These are phyloP conservation scores for Acanthamoeba royreba DNA, from an alignment of 208 protist genomes.

Conservation along the genomic window DNA sequence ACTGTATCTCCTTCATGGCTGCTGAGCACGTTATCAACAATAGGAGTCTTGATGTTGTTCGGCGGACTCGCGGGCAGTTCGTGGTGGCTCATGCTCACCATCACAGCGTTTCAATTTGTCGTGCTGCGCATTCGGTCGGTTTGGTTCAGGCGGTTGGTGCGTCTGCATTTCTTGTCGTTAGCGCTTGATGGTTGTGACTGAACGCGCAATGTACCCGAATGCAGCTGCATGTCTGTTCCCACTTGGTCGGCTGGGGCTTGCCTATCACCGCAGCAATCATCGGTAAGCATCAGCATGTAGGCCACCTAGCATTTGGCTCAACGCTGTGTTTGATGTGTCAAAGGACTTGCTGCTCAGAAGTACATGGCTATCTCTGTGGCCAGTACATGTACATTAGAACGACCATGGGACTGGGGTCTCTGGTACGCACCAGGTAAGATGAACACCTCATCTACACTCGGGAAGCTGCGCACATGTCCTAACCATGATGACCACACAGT, in stretches of 20 bases:
- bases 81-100: slow-evolving; percentile 16
- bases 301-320: not conserved
- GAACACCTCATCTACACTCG: not conserved
- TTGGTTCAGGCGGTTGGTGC: not conserved
- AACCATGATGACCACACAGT: not conserved
- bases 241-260: not conserved
- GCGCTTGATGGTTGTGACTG: not conserved
- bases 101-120: not conserved
- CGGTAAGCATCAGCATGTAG: not conserved
- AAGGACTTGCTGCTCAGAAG: not conserved
- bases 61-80: not conserved
- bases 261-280: not conserved
- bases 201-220: not conserved
- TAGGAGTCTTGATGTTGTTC: not conserved
- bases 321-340: not conserved
- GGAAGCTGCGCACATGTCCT: not conserved
- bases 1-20: not conserved
- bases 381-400: not conserved
- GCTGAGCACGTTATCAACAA: not conserved
- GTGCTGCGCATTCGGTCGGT: not conserved
- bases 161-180: not conserved
- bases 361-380: not conserved
- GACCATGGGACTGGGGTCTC: not conserved
- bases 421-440: not conserved
- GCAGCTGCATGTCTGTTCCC: not conserved